Percentiles rank a stretch among this genome's conserved stretches.
phyloP scores from a whole-genome alignment of 2,329 filamentous ascomycete species.

The Penicillium sp. region DNA sequence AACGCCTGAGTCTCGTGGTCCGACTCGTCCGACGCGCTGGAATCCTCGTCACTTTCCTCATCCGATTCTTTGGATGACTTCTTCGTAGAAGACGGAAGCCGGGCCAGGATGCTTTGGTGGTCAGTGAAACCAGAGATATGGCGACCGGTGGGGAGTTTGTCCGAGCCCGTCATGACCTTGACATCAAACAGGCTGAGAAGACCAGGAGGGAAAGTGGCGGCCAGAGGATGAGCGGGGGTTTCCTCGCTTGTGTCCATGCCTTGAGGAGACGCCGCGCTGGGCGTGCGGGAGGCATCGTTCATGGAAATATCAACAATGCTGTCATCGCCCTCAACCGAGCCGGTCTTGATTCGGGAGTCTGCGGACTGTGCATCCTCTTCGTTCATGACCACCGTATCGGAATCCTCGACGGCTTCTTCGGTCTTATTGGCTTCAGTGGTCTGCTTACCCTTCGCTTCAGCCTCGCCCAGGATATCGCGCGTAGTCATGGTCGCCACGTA shows the following conservation, averaged over 20 bases:
- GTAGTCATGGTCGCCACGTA: slow-evolving; percentile 77
- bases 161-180: slow-evolving; percentile 63
- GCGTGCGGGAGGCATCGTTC: slow-evolving; percentile 59
- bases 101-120: slow-evolving; percentile 53
- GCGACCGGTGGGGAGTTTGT: slow-evolving; percentile 70
- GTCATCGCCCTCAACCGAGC: slow-evolving; percentile 84
- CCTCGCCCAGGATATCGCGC: slow-evolving; percentile 62
- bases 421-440: slow-evolving; percentile 51
- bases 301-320: slow-evolving; percentile 89
- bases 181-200: slow-evolving; percentile 77
- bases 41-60: slow-evolving; percentile 31
- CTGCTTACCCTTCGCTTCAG: slow-evolving; percentile 28
- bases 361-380: slow-evolving; percentile 64
- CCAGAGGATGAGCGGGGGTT: slow-evolving; percentile 52
- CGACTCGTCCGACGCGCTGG: slow-evolving; percentile 35
- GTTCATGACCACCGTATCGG: slow-evolving; percentile 68
- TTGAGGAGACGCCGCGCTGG: slow-evolving; percentile 20
- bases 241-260: slow-evolving; percentile 19
- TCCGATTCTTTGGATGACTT: slow-evolving; percentile 6
- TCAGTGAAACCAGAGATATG: slow-evolving; percentile 60
- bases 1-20: slow-evolving; percentile 12
- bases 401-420: slow-evolving; percentile 56
- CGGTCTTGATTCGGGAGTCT: slow-evolving; percentile 71
- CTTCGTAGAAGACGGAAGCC: slow-evolving; percentile 5
- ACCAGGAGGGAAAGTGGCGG: slow-evolving; percentile 61